These are phyloP conservation scores for Aspergillus ochraceoroseus DNA, from an alignment of 2,329 filamentous ascomycete species.

Conservation along the genomic window DNA sequence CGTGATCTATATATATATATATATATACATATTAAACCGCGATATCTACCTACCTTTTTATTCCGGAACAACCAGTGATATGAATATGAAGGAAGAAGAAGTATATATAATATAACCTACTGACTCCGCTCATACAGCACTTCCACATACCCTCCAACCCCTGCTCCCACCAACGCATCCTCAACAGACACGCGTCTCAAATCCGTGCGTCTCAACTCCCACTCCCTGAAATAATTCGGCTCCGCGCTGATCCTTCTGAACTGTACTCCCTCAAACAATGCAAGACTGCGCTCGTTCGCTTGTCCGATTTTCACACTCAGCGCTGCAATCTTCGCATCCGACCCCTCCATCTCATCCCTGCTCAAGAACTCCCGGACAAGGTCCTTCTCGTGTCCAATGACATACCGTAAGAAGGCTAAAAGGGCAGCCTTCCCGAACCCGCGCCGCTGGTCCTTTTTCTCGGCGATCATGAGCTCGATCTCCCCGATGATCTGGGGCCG, in stretches of 20 bases:
- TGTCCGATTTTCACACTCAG: constrained; percentile 60
- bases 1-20: no score
- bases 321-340: constrained; percentile 33
- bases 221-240: constrained; percentile 64
- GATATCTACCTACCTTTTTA: no score
- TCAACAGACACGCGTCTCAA: constrained; percentile 27
- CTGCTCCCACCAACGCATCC: constrained; percentile 29
- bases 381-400: constrained; percentile 49
- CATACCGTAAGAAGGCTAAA: constrained; percentile 63
- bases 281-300: constrained; percentile 53
- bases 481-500: constrained; percentile 56
- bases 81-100: not conserved
- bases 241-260: constrained; percentile 50
- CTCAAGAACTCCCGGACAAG: constrained; percentile 56
- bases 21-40: no score
- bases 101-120: constrained; percentile 7
- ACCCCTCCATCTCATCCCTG: constrained; percentile 13
- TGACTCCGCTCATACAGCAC: constrained; percentile 31
- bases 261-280: constrained; percentile 57
- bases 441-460: constrained; percentile 50
- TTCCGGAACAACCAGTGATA: no score
- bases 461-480: constrained; percentile 81
- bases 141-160: constrained; percentile 38
- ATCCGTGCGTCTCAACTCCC: constrained; percentile 51
- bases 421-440: constrained; percentile 65